A percentile compares a stretch with the other conserved stretches of the same genome.
Evolutionary conservation across 208 protist species (phyloP).

Genomic region (Giardia duodenalis): DNA sequence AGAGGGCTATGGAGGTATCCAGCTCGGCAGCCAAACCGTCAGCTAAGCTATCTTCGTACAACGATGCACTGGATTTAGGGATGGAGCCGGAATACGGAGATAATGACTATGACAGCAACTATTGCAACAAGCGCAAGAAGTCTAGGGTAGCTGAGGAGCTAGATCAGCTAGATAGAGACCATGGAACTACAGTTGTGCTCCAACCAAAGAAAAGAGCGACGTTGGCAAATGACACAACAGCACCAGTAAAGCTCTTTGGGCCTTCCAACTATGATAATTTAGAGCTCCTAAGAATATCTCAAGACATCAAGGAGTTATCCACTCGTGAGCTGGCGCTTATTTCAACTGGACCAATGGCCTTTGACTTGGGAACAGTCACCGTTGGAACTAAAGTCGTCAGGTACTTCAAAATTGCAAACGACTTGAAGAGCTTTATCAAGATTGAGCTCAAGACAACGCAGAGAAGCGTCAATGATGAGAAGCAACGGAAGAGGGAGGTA

Average conservation of each 20-base stretch:
- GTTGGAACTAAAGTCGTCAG: not conserved
- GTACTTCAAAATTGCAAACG: constrained; percentile 25
- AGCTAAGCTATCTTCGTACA: not conserved
- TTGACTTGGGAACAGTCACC: not conserved
- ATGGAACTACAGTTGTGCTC: not conserved
- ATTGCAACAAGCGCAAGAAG: not conserved
- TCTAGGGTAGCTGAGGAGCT: not conserved
- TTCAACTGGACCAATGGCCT: constrained; percentile 2
- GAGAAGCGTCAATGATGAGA: not conserved
- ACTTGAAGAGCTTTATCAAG: not conserved
- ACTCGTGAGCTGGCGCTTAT: not conserved
- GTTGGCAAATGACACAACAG: not conserved
- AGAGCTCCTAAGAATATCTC: not conserved
- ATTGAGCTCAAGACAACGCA: not conserved
- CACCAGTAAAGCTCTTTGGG: not conserved
- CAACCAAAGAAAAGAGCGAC: constrained; percentile 3
- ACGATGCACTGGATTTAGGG: not conserved
- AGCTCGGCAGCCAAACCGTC: not conserved
- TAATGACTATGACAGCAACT: not conserved
- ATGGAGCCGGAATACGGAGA: not conserved
- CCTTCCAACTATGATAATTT: not conserved
- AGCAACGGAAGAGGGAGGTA: not conserved
- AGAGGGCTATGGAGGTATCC: not conserved
- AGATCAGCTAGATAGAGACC: not conserved
- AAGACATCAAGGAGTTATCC: not conserved